Evolutionary conservation across 768 basidiomycete species (phyloP), one percentile per base, ranked within the genome.

Genomic region (Phaffia tasmanica): DNA sequence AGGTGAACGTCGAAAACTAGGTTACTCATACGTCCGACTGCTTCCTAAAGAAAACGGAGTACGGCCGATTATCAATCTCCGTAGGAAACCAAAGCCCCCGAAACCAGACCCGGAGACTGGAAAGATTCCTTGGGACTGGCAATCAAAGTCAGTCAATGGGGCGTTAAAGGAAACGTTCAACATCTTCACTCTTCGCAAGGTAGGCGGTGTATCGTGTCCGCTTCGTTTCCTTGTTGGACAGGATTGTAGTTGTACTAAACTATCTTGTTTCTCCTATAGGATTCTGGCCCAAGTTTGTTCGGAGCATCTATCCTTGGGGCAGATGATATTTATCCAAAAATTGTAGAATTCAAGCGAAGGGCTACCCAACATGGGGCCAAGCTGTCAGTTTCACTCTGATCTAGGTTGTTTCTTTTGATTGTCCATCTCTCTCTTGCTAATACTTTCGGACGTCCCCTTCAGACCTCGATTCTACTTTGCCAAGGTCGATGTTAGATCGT

Each of bases 21-120:
- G 89, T 0, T 90, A 85, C 73, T 89, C 91, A 0, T 88, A 87
- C 70, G 84, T 94, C 19, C 83, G 95, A 1, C 79, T 97, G 8
- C 78, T 99, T 23, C 95, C 95, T 0, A 99, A 98, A 75, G 93
- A 93, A 66, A 88, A 85, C 3, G 95, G 95, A 0, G 89, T 98
- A 2, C 81, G 95, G 35, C 93, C 93, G 0, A 94, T 98, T 68
- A 88, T 95, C 30, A 98, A 99, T 73, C 79, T 98, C 53, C 81
- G 84, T n/a, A 75, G 73, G 16, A 71, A 70, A 46, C 66, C 73
- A 3, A 65, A 64, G 57, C 30, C 58, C 21, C 55, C 47, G 35
- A 29, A 19, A 15, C 54, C 53, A 0, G 56, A 62, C 2, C 56
- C 57, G 6, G 49, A 30, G 25, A 42, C 35, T 42, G 35, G 35